Evolutionary conservation across 495 filamentous ascomycete species (phyloP), one percentile per base, ranked within the genome.

Genomic region (Aspergillus sclerotioniger): DNA sequence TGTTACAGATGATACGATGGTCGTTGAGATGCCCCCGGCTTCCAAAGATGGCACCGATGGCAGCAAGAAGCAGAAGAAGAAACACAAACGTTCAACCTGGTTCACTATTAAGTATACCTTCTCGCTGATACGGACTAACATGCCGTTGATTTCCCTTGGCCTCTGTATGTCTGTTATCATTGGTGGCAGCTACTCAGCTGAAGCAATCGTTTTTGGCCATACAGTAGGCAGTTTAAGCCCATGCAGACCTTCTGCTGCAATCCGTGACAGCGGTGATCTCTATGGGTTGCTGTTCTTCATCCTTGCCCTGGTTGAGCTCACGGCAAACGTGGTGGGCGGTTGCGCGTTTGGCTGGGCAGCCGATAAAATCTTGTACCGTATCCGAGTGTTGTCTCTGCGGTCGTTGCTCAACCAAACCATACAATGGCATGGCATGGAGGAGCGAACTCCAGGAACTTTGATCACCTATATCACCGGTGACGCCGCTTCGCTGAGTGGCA

Each of bases 251-350:
- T 50, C 74, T 9, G 55, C 65, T 6, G 63, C 62, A 1, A 76
- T 79, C 21, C 57, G 67, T 44, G 61, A 72, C 28, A 68, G 67
- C 32, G 78, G 78, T 6, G 68, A 75, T 46, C 74, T 83, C 19
- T 82, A 69, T 47, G 77, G 78, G n/a, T 67, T 82, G 9, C 68
- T 83, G 59, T 81, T 84, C 65, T 83, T 85, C 59, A 64, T 82
- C 32, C 65, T 83, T n/a, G 76, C 79, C 1, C 48, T 83, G 3
- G 62, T 78, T 44, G 80, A 77, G n/a, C 69, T 84, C n/a, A 66
- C 70, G 6, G 79, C 80, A 15, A 81, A 84, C 56, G 39, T 77
- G 4, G 61, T 75, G 13, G 72, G 72, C 43, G 75, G 78, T 33
- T 77, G 73, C 9, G 69, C 70, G 39, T 82, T 81, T 60, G 81